phyloP scores from a whole-genome alignment of 352 stramenopile species.

The Aphanomyces invadans region DNA sequence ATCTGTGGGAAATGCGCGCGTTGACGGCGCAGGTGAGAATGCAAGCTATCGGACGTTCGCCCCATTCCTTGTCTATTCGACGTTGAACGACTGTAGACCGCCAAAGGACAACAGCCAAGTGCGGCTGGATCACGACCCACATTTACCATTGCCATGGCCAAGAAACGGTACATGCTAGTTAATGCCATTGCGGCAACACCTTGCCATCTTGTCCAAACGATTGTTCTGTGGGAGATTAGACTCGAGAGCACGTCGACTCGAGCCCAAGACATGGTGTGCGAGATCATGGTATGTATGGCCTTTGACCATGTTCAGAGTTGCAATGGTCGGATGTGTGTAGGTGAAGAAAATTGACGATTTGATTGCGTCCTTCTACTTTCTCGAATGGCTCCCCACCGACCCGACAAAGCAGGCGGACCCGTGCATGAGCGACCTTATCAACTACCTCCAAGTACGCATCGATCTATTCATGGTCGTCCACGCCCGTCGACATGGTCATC shows the following conservation, averaged over 20 bases:
- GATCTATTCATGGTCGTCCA: background rate
- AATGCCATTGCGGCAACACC: background rate
- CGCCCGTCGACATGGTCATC: too few species aligned
- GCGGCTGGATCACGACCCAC: background rate
- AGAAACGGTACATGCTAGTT: slow-evolving; percentile 43
- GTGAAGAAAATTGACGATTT: slow-evolving; percentile 79
- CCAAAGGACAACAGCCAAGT: background rate
- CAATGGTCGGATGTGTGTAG: slow-evolving; percentile 28
- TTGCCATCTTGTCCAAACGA: too few species aligned
- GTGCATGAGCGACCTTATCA: slow-evolving; percentile 78
- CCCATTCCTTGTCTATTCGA: background rate
- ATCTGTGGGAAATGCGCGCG: slow-evolving; percentile 57
- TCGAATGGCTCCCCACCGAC: slow-evolving; percentile 60
- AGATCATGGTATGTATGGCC: slow-evolving; percentile 55
- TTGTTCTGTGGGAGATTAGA: slow-evolving; percentile 6
- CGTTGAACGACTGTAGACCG: background rate
- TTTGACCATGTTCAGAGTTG: background rate
- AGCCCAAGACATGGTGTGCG: slow-evolving; percentile 75
- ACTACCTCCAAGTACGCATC: slow-evolving; percentile 49
- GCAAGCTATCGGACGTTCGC: background rate
- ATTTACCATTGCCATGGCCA: slow-evolving; percentile 54
- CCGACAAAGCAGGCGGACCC: slow-evolving; percentile 55
- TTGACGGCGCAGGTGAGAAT: slow-evolving; percentile 16
- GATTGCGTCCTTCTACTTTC: slow-evolving; percentile 64
- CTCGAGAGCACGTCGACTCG: slow-evolving; percentile 72